These are phyloP conservation scores for Pseudoneurospora amorphoporcata DNA, from an alignment of 495 filamentous ascomycete genomes.

Conservation along the genomic window DNA sequence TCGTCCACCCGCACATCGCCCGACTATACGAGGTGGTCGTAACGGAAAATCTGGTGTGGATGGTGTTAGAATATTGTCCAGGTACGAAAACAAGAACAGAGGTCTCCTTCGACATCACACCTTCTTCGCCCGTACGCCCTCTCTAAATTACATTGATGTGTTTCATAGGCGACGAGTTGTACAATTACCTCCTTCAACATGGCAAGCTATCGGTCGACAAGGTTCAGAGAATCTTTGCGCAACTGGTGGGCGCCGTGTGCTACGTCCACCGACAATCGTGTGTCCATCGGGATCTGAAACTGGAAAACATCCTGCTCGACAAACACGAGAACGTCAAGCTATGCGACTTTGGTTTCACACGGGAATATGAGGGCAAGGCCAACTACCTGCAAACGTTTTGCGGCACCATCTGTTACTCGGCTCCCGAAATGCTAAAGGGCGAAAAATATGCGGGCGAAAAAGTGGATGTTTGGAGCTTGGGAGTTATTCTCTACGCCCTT, in stretches of 20 bases:
- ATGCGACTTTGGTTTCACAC: constrained; percentile 97
- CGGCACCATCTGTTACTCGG: constrained; percentile 94
- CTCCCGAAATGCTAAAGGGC: constrained; percentile 95
- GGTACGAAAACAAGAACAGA: constrained; percentile 43
- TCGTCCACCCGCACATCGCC: constrained; percentile 94
- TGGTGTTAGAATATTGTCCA: constrained; percentile 93
- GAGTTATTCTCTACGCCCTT: constrained; percentile 90
- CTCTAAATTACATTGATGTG: constrained; percentile 10
- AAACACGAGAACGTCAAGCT: constrained; percentile 97
- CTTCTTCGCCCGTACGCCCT: neutral
- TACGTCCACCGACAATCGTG: constrained; percentile 95
- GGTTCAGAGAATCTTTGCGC: constrained; percentile 90
- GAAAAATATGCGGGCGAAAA: constrained; percentile 97
- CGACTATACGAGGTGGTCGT: constrained; percentile 96
- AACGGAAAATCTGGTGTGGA: constrained; percentile 88
- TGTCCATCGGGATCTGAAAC: constrained; percentile 91
- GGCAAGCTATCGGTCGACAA: constrained; percentile 78
- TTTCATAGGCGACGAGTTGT: constrained; percentile 78
- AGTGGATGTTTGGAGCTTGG: constrained; percentile 96
- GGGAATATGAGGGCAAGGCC: constrained; percentile 91
- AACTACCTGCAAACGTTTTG: constrained; percentile 97
- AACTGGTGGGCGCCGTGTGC: constrained; percentile 87
- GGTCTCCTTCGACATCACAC: neutral
- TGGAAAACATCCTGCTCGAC: constrained; percentile 95
- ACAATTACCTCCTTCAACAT: constrained; percentile 84